Conservation (phyloP, 441 rosid species). For the Macaranga tanarius region DNA sequence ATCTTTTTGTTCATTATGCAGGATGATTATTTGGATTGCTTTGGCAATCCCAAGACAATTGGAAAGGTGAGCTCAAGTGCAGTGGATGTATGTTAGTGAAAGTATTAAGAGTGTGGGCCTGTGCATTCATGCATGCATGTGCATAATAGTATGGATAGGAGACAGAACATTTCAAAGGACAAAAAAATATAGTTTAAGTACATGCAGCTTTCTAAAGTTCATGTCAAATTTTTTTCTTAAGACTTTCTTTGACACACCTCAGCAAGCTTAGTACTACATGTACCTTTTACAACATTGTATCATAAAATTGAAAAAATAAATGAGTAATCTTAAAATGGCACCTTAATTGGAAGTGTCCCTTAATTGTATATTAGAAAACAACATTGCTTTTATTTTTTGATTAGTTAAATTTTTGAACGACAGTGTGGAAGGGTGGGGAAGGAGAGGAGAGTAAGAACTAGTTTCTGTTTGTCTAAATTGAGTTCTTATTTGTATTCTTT, state of each 20-base stretch:
- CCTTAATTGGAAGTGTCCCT: neutral
- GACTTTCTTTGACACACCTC: neutral
- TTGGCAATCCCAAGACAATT: conserved; percentile 68
- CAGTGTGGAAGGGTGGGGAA: neutral
- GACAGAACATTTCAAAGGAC: too few relatives aligned
- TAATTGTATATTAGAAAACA: too few relatives aligned
- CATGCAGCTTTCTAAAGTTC: too few relatives aligned
- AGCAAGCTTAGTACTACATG: neutral
- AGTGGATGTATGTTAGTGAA: neutral
- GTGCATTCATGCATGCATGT: neutral
- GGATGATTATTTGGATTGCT: conserved; percentile 94
- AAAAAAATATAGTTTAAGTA: too few relatives aligned
- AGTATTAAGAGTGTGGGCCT: neutral
- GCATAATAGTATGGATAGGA: too few relatives aligned
- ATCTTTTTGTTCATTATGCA: conserved; percentile 27
- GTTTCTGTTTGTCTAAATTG: neutral
- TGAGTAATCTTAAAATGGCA: neutral
- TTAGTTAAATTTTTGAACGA: neutral
- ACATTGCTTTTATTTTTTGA: neutral
- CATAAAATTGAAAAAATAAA: neutral
- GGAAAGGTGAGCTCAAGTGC: conserved; percentile 60
- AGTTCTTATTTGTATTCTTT: conserved; percentile 6
- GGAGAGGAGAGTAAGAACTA: neutral
- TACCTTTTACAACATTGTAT: too few relatives aligned
- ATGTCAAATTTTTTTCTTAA: neutral